phyloP scores from a whole-genome alignment of 495 filamentous ascomycete genomes.

The Beverwykella pulmonaria region DNA sequence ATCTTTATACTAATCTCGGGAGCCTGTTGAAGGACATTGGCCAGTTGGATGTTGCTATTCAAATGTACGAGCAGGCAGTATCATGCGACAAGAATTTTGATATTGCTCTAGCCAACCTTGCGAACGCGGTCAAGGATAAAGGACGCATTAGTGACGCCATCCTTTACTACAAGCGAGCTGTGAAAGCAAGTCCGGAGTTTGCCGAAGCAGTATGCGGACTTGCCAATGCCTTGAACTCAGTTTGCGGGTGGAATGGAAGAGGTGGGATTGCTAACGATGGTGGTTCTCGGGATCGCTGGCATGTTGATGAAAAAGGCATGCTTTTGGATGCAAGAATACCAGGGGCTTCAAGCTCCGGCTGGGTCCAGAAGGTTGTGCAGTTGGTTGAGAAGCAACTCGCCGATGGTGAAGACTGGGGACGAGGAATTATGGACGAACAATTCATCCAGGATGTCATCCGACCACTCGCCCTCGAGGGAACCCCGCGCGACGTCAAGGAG shows the following conservation, averaged over 20 bases:
- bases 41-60: constrained; percentile 85
- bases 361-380: constrained; percentile 93
- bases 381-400: constrained; percentile 89
- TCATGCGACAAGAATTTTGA: constrained; percentile 90
- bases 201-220: constrained; percentile 96
- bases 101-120: constrained; percentile 94
- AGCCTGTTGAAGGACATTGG: constrained; percentile 97
- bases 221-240: constrained; percentile 93
- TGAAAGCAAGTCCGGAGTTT: constrained; percentile 89
- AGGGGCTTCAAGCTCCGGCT: constrained; percentile 66
- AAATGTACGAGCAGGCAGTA: constrained; percentile 97
- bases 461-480: constrained; percentile 50
- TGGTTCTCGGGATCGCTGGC: constrained; percentile 86
- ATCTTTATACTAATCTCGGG: constrained; percentile 95
- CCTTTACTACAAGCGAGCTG: constrained; percentile 85
- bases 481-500: constrained; percentile 46
- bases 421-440: constrained; percentile 64
- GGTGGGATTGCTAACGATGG: constrained; percentile 76
- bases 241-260: constrained; percentile 92
- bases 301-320: constrained; percentile 86
- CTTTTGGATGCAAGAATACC: constrained; percentile 70
- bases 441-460: constrained; percentile 56
- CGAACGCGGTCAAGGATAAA: constrained; percentile 97
- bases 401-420: constrained; percentile 88
- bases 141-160: constrained; percentile 92